A percentile compares a stretch with the other conserved stretches of the same genome.
phyloP scores from a whole-genome alignment of 2,329 filamentous ascomycete genomes.

The Leptographium lundbergii region DNA sequence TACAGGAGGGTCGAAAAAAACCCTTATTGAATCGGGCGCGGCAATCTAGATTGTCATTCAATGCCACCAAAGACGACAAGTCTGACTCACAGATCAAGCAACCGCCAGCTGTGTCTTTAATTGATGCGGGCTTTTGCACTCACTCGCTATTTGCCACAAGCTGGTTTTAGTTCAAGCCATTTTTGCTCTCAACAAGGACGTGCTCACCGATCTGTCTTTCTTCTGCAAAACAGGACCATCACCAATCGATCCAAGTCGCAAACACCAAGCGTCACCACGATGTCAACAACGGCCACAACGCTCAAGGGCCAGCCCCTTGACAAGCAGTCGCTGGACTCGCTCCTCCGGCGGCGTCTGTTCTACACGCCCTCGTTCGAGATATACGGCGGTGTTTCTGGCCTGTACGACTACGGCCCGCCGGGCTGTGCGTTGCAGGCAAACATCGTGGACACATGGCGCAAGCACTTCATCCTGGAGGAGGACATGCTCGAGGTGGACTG shows the following conservation, averaged over 20 bases:
- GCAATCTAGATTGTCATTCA: too few species aligned
- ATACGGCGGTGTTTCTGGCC: slow-evolving; percentile 76
- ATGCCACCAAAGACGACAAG: background rate
- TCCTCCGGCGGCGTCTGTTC: slow-evolving; percentile 82
- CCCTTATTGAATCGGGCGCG: background rate
- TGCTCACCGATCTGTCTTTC: background rate
- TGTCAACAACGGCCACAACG: slow-evolving; percentile 42
- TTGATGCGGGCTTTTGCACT: slow-evolving; percentile 10
- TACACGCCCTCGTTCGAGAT: slow-evolving; percentile 95
- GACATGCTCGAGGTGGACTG: slow-evolving; percentile 95
- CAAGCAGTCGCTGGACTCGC: slow-evolving; percentile 64
- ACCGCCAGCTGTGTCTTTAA: background rate
- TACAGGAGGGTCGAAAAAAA: background rate
- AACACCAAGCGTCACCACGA: background rate
- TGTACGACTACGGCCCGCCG: slow-evolving; percentile 89
- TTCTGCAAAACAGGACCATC: background rate
- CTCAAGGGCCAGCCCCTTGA: slow-evolving; percentile 86
- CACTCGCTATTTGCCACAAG: slow-evolving; percentile 2
- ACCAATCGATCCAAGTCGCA: background rate
- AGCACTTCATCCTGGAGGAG: slow-evolving; percentile 86
- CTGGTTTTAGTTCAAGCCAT: slow-evolving; percentile 3
- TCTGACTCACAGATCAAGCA: background rate
- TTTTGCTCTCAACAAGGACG: background rate
- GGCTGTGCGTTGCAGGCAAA: slow-evolving; percentile 79
- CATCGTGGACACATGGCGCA: slow-evolving; percentile 79